Percentiles rank a stretch among this genome's conserved stretches.
Evolutionary conservation across 2,329 filamentous ascomycete genomes (phyloP).

Genomic region (Rachicladosporium sp.): DNA sequence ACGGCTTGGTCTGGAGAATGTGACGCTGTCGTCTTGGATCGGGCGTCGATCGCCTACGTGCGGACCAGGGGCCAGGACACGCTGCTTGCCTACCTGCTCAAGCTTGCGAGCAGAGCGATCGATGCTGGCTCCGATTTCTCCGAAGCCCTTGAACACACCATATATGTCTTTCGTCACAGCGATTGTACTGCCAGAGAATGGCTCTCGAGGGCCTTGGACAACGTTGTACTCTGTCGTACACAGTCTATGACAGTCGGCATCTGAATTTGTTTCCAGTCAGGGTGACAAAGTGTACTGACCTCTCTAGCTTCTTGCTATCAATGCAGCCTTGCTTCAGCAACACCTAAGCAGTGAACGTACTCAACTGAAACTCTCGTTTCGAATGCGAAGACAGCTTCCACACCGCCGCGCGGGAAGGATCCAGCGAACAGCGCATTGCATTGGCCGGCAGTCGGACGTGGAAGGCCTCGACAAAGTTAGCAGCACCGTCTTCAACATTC

Average conservation of each 20-base stretch:
- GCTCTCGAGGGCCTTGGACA: conserved; percentile 63
- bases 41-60: too few species aligned
- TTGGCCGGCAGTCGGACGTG: conserved; percentile 46
- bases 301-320: conserved; percentile 38
- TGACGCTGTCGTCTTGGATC: too few species aligned
- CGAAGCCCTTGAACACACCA: conserved; percentile 48
- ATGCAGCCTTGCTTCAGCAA: conserved; percentile 46
- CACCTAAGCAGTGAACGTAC: conserved; percentile 58
- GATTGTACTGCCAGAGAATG: conserved; percentile 52
- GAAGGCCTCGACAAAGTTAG: conserved; percentile 32
- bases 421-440: conserved; percentile 54
- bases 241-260: conserved; percentile 28
- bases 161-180: conserved; percentile 47
- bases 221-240: conserved; percentile 60
- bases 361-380: conserved; percentile 54
- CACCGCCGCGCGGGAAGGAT: conserved; percentile 55
- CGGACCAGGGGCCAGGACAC: too few species aligned
- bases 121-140: conserved; percentile 28
- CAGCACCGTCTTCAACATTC: conserved; percentile 29
- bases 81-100: too few species aligned
- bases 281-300: too few species aligned
- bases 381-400: conserved; percentile 56
- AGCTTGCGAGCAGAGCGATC: too few species aligned
- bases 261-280: too few species aligned
- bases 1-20: too few species aligned